These are phyloP conservation scores for Aspergillus sp. DNA, from an alignment of 2,329 filamentous ascomycete species.

Conservation along the genomic window DNA sequence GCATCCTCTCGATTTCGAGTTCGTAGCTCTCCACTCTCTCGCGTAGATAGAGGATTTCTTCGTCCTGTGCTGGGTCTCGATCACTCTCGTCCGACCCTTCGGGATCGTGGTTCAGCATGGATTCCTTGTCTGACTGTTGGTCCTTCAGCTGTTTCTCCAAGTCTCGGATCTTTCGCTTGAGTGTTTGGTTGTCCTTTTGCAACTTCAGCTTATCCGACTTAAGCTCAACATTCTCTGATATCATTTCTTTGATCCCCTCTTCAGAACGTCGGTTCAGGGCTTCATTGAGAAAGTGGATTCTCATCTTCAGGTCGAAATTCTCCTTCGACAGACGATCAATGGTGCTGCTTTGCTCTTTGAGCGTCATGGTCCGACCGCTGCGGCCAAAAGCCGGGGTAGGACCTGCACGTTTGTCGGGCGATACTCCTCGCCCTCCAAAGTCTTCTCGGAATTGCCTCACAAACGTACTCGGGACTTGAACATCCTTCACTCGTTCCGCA, in stretches of 20 bases:
- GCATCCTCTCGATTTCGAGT: constrained; percentile 76
- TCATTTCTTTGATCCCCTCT: constrained; percentile 96
- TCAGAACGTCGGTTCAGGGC: constrained; percentile 90
- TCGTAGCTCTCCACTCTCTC: constrained; percentile 84
- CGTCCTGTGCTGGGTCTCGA: constrained; percentile 59
- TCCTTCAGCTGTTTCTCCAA: constrained; percentile 74
- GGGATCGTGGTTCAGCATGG: constrained; percentile 42
- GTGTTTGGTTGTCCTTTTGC: constrained; percentile 83
- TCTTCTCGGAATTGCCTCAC: constrained; percentile 82
- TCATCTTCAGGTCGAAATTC: constrained; percentile 95
- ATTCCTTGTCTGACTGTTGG: constrained; percentile 46
- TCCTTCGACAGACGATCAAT: constrained; percentile 96
- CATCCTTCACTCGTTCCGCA: constrained; percentile 81
- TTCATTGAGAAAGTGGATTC: constrained; percentile 95
- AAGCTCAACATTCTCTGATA: constrained; percentile 93
- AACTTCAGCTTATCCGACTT: constrained; percentile 85
- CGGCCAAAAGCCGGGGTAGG: constrained; percentile 51
- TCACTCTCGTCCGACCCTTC: constrained; percentile 48
- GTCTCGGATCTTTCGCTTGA: constrained; percentile 79
- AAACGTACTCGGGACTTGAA: constrained; percentile 85
- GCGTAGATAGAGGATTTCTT: constrained; percentile 79
- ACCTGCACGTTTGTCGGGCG: constrained; percentile 57
- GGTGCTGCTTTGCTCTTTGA: constrained; percentile 96
- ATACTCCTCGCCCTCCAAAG: constrained; percentile 54
- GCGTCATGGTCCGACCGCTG: constrained; percentile 70